A percentile compares a stretch with the other conserved stretches of the same genome.
These are phyloP conservation scores for Capronia epimyces DNA, from an alignment of 2,329 filamentous ascomycete species.

Conservation along the genomic window DNA sequence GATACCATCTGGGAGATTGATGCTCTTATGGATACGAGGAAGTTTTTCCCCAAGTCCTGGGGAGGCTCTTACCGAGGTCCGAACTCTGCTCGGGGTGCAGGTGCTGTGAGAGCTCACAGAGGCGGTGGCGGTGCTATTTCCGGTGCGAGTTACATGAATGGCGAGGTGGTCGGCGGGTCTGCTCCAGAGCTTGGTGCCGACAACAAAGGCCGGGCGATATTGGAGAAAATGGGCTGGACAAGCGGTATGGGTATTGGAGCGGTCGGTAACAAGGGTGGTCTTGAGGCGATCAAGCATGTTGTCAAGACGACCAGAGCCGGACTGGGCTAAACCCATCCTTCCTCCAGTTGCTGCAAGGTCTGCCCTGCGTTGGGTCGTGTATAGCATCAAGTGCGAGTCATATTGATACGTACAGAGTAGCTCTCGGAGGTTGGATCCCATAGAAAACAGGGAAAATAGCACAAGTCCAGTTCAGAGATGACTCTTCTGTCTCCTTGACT, in stretches of 20 bases:
- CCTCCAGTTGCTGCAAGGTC: background rate
- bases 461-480: too few relatives aligned
- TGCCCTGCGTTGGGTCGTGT: background rate
- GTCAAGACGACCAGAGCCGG: slow-evolving; percentile 84
- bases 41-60: slow-evolving; percentile 26
- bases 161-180: slow-evolving; percentile 78
- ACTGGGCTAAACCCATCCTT: slow-evolving; percentile 50
- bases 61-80: slow-evolving; percentile 11
- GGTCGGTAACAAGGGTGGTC: slow-evolving; percentile 76
- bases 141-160: slow-evolving; percentile 64
- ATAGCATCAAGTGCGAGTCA: background rate
- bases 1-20: slow-evolving; percentile 47
- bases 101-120: slow-evolving; percentile 31
- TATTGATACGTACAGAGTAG: background rate
- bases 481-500: too few relatives aligned
- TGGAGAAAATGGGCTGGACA: slow-evolving; percentile 97
- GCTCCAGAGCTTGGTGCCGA: slow-evolving; percentile 77
- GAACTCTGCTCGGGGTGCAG: slow-evolving; percentile 10
- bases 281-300: slow-evolving; percentile 77
- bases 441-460: too few relatives aligned
- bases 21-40: slow-evolving; percentile 25
- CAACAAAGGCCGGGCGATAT: slow-evolving; percentile 78
- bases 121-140: slow-evolving; percentile 37
- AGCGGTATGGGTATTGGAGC: slow-evolving; percentile 79
- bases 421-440: background rate